Percentiles rank a stretch among this genome's conserved stretches.
Evolutionary conservation across 2,329 filamentous ascomycete genomes (phyloP).

Genomic region (Pochonia chlamydosporia): DNA sequence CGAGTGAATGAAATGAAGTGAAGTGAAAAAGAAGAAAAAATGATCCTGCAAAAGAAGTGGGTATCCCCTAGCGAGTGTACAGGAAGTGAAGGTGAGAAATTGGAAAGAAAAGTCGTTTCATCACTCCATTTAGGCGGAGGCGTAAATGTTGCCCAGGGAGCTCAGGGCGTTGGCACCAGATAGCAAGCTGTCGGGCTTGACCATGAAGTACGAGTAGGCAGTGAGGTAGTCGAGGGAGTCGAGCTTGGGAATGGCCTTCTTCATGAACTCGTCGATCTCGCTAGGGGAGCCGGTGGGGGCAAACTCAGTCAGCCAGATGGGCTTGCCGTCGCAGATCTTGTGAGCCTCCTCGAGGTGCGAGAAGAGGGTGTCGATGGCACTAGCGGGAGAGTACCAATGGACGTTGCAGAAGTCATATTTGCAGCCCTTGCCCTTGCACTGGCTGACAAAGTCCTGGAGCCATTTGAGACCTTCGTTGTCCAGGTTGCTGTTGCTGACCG

Average conservation of each 20-base stretch:
- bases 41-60: background rate
- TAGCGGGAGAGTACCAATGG: slow-evolving; percentile 56
- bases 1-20: background rate
- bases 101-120: background rate
- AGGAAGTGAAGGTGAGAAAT: slow-evolving; percentile 25
- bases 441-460: slow-evolving; percentile 1
- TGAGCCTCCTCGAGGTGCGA: slow-evolving; percentile 43
- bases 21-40: slow-evolving; percentile 3
- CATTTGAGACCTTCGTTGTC: slow-evolving; percentile 46
- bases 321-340: slow-evolving; percentile 39
- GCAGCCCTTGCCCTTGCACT: slow-evolving; percentile 29
- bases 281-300: slow-evolving; percentile 42
- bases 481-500: slow-evolving; percentile 54
- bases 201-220: slow-evolving; percentile 55
- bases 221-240: slow-evolving; percentile 46
- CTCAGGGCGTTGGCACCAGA: slow-evolving; percentile 32
- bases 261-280: slow-evolving; percentile 42
- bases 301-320: slow-evolving; percentile 62
- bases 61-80: slow-evolving; percentile 32
- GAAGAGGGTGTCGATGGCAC: slow-evolving; percentile 46
- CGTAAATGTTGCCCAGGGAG: slow-evolving; percentile 44
- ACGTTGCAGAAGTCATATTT: slow-evolving; percentile 53
- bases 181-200: slow-evolving; percentile 35
- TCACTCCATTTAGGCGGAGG: slow-evolving; percentile 25
- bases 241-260: slow-evolving; percentile 39